These are phyloP conservation scores for Poa pratensis DNA, from an alignment of 176 grass and related monocot genomes.

Conservation along the genomic window DNA sequence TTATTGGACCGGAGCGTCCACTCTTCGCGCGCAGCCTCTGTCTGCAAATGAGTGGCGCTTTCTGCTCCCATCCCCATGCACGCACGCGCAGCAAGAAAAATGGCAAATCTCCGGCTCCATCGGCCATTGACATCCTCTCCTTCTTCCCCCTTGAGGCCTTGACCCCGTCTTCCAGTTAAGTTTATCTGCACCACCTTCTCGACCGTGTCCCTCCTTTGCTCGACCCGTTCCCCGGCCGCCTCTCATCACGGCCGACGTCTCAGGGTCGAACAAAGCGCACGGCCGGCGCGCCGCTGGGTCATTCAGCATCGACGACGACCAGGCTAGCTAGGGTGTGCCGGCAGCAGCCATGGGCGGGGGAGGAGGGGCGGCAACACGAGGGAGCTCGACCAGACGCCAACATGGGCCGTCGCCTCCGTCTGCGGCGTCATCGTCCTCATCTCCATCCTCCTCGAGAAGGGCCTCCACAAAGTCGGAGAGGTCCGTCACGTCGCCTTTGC, in stretches of 20 bases:
- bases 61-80: slow-evolving; percentile 9
- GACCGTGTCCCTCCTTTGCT: slow-evolving; percentile 16
- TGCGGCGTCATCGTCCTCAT: slow-evolving; percentile 72
- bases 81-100: slow-evolving; percentile 29
- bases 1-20: not conserved
- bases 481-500: slow-evolving; percentile 1
- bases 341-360: slow-evolving; percentile 39
- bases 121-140: slow-evolving; percentile 23
- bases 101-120: slow-evolving; percentile 11
- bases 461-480: slow-evolving; percentile 59
- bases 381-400: slow-evolving; percentile 71
- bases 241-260: slow-evolving; percentile 16
- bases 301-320: not conserved
- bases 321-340: slow-evolving; percentile 11
- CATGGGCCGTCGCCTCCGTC: slow-evolving; percentile 72
- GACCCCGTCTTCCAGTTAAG: not conserved
- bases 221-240: slow-evolving; percentile 2
- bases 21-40: slow-evolving; percentile 32
- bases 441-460: slow-evolving; percentile 74
- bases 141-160: not conserved
- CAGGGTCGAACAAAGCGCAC: slow-evolving; percentile 17
- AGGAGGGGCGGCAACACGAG: slow-evolving; percentile 52
- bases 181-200: slow-evolving; percentile 22
- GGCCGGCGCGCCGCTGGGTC: slow-evolving; percentile 1
- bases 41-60: slow-evolving; percentile 27